These are phyloP conservation scores for Umbellularia californica DNA, from an alignment of 164 flowering plant genomes.

Conservation along the genomic window DNA sequence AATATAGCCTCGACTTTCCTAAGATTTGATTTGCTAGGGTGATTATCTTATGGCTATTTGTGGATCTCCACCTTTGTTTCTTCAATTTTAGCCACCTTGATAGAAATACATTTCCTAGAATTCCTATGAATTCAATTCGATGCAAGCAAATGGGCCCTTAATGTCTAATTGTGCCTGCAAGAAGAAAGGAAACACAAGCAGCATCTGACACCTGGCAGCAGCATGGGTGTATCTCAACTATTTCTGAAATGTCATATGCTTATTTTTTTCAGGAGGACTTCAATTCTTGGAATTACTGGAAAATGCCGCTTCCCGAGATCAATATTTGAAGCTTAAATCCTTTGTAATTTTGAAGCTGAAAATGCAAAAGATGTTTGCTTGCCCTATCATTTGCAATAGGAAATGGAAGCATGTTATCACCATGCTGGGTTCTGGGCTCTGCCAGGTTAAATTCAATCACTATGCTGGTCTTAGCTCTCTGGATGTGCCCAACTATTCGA, in stretches of 20 bases:
- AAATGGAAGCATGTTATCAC: not conserved
- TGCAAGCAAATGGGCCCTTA: no score
- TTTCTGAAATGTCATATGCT: not conserved
- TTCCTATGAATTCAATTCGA: no score
- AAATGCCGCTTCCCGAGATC: conserved; percentile 52
- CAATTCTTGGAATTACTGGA: conserved; percentile 95
- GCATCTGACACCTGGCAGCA: not conserved
- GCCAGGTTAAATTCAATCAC: not conserved
- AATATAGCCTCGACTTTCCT: no score
- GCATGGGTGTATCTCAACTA: not conserved
- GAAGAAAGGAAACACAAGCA: not conserved
- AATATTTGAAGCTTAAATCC: conserved; percentile 29
- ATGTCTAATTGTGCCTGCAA: no score
- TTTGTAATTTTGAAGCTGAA: not conserved
- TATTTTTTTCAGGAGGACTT: conserved; percentile 67
- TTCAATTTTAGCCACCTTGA: no score
- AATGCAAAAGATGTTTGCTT: not conserved
- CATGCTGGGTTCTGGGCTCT: not conserved
- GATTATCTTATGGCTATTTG: no score
- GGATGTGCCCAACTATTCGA: not conserved
- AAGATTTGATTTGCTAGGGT: no score
- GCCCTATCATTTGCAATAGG: not conserved
- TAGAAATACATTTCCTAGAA: no score
- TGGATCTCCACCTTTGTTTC: no score
- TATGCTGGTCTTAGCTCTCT: not conserved